Conservation (phyloP, 352 stramenopile species). For the Vaucheria bursata region DNA sequence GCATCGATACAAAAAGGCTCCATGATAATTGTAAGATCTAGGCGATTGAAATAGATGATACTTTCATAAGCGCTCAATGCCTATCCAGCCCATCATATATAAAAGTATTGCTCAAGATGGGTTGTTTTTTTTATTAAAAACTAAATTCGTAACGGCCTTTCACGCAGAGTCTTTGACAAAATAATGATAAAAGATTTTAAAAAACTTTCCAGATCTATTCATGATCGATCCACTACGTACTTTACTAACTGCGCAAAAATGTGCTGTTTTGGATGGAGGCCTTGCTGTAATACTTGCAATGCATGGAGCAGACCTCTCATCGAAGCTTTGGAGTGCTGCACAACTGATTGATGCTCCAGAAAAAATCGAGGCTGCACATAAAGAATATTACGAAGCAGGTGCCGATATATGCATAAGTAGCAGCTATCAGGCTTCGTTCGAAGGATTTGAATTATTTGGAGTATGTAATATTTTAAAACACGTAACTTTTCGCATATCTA, state of each 20-base stretch:
- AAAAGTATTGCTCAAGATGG: too few species aligned
- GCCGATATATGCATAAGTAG: constrained; percentile 66
- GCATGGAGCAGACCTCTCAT: constrained; percentile 23
- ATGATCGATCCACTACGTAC: too few species aligned
- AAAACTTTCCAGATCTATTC: too few species aligned
- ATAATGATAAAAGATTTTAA: too few species aligned
- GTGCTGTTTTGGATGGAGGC: constrained; percentile 33
- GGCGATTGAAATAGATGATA: too few species aligned
- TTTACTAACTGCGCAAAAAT: constrained; percentile 16
- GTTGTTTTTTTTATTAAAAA: too few species aligned
- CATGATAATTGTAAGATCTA: too few species aligned
- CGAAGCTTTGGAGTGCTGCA: constrained; percentile 31
- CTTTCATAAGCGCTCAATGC: too few species aligned
- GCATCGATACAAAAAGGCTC: too few species aligned
- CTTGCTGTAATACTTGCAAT: constrained; percentile 35
- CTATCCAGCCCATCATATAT: too few species aligned
- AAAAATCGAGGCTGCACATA: constrained; percentile 61
- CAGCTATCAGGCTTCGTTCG: constrained; percentile 71
- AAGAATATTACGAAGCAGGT: constrained; percentile 62
- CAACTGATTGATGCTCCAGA: constrained; percentile 51
- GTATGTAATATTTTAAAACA: not conserved
- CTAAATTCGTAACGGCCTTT: too few species aligned
- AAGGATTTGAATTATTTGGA: constrained; percentile 54
- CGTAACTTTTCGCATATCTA: not conserved
- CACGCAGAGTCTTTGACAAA: too few species aligned